These are phyloP conservation scores for Chytriomyces sp. DNA, from an alignment of 192 early-diverging fungal genomes.

Conservation along the genomic window DNA sequence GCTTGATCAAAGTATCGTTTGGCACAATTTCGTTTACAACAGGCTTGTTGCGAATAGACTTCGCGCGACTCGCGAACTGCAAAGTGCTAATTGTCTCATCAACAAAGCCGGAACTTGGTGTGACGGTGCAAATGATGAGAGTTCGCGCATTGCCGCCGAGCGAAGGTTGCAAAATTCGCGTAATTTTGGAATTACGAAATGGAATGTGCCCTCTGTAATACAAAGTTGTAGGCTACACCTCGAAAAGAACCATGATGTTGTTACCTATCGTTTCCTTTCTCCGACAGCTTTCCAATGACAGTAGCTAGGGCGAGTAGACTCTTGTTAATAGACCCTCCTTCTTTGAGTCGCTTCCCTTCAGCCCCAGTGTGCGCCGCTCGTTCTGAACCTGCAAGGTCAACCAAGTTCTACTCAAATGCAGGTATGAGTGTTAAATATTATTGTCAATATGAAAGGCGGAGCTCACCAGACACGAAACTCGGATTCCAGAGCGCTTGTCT, in stretches of 20 bases:
- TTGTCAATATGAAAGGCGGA: background rate
- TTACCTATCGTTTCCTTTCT: constrained; percentile 37
- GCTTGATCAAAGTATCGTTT: constrained; percentile 78
- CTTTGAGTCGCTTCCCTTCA: constrained; percentile 85
- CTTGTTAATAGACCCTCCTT: constrained; percentile 91
- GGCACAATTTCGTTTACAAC: constrained; percentile 76
- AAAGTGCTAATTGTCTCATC: constrained; percentile 91
- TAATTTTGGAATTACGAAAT: constrained; percentile 95
- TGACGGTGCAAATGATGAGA: constrained; percentile 88
- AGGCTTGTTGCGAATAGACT: constrained; percentile 82
- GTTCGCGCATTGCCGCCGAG: constrained; percentile 89
- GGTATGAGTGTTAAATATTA: background rate
- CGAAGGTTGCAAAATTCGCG: constrained; percentile 91
- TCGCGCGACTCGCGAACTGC: constrained; percentile 91
- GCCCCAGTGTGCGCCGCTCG: constrained; percentile 71
- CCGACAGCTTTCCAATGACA: constrained; percentile 85
- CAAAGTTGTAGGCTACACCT: background rate
- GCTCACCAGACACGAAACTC: constrained; percentile 15
- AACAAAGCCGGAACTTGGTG: background rate
- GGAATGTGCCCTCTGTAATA: constrained; percentile 74
- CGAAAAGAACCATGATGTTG: background rate
- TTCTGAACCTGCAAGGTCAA: constrained; percentile 97
- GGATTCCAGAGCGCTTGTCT: constrained; percentile 4
- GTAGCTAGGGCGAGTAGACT: constrained; percentile 47
- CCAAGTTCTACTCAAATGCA: constrained; percentile 65